A percentile compares a stretch with the other conserved stretches of the same genome.
phyloP scores from a whole-genome alignment of 192 early-diverging fungal genomes.

The Cetraspora pellucida region DNA sequence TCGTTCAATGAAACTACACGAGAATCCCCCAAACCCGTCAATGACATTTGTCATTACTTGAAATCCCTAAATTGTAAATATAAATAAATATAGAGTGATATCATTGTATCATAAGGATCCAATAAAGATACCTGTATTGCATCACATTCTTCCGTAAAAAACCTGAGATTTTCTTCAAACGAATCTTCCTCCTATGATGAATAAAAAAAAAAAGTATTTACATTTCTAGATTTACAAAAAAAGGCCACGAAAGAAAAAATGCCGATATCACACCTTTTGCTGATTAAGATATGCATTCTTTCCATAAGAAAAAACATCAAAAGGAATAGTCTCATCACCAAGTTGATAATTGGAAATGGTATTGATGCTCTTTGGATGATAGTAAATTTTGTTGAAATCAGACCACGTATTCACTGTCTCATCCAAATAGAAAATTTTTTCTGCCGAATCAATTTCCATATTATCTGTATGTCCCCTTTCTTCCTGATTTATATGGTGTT shows the following conservation, averaged over 20 bases:
- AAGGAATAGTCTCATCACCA: slow-evolving; percentile 52
- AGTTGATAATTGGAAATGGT: slow-evolving; percentile 45
- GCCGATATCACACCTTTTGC: slow-evolving; percentile 49
- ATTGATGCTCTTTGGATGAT: slow-evolving; percentile 68
- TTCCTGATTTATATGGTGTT: not conserved
- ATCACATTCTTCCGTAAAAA: slow-evolving; percentile 62
- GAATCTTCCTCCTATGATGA: slow-evolving; percentile 49
- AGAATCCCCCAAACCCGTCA: slow-evolving; percentile 75
- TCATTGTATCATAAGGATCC: not conserved
- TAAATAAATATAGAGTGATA: not conserved
- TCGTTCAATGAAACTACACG: slow-evolving; percentile 55
- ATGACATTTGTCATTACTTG: slow-evolving; percentile 65
- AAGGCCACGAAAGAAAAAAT: too few species aligned
- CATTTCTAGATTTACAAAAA: not conserved
- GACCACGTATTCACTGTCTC: slow-evolving; percentile 69
- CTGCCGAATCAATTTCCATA: slow-evolving; percentile 27
- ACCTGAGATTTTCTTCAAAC: slow-evolving; percentile 56
- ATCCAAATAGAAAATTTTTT: slow-evolving; percentile 57
- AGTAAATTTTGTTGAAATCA: slow-evolving; percentile 77
- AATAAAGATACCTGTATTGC: slow-evolving; percentile 43
- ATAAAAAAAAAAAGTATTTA: not conserved
- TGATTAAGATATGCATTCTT: slow-evolving; percentile 48
- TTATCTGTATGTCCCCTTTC: not conserved
- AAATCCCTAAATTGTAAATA: slow-evolving; percentile 58
- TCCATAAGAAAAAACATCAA: slow-evolving; percentile 56